Evolutionary conservation across 2,329 filamentous ascomycete species (phyloP), one percentile per base, ranked within the genome.

Genomic region (Exophiala oligosperma): DNA sequence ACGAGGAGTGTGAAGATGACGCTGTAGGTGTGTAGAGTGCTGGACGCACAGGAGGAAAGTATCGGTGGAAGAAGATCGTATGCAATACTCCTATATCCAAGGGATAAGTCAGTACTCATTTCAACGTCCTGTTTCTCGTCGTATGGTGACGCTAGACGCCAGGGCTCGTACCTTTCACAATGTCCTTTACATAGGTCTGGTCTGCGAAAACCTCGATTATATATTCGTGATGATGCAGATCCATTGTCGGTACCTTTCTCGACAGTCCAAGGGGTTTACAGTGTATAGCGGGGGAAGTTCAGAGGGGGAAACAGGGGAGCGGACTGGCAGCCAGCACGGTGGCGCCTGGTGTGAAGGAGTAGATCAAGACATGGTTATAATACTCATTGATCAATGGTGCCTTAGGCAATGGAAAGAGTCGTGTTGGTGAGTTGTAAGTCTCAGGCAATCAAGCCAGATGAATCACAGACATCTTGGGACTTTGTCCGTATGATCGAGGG

Each of bases 41-140:
- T 4, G 94, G 93, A 43, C 84, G 80, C 67, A 97, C 84, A 58
- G 91, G 87, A 57, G 91, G 91, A 80, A 97, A 97, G 84, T 93
- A 96, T 70, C 94, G 89, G 79, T 97, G 92, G 83, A 97, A 97
- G 85, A 97, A 99, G 74, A 97, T 97, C 51, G 92, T 95, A 74
- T 97, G 92, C 50, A 97, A 84, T 72, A 97, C 90, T 64, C 90
- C 93, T 96, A 69, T 41, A 47, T 44, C 28, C 38, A 46, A 40
- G 38, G 46, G 38, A 54, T 57, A 57, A 29, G 60, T 61, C 47
- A 66, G 62, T 52, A 38, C 11, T 7, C 7, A 26, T n/a, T 24
- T 44, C 24, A 23, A 43, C 23, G 23, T 44, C 24, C 38, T 23
- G 23, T 37, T 5, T 29, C 23, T 4, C 2, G 46, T 11, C 24